Base-by-base conservation (phyloP, 306 rosid genomes). In the Rubus idaeus region DNA sequence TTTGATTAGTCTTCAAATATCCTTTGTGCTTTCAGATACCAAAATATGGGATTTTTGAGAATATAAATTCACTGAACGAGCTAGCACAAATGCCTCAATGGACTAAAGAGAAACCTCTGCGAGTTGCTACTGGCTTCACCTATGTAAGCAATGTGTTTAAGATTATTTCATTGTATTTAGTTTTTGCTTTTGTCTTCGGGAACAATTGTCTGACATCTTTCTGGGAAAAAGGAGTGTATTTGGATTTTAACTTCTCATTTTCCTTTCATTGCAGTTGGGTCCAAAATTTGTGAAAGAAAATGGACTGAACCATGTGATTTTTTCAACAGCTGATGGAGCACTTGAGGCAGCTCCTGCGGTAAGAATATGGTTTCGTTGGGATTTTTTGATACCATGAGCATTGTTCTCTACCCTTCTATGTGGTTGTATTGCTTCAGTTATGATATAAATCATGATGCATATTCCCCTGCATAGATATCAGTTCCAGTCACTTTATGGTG, bases 321-420 rank as follows among this genome's bases (percentile, higher is more conserved):
- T 95, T 86, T 95, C 98, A 41, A 87, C 98, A 23, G 97, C 97
- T 26, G 98, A 95, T 58, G 99, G 99, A 70, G 99, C 97, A 70
- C 81, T 95, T 67, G 99, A 95, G 89, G 98, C 98, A 76, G 96
- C 99, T 74, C 97, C 99, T 56, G 97, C 97, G 89, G 97, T 92
- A 83, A 85, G 93, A 21, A 70, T 65, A 52, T 58, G 49, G 57
- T 64, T 39, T 56, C 35, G n/a, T 35, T 60, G 39, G n/a, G 3
- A 26, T 8, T 21, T 18, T 56, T 47, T 74, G 16, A 56, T 46
- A 6, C 5, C 44, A 12, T 46, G 50, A 68, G 55, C 65, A 10
- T 26, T 45, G 44, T 67, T 51, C 45, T 11, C 6, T 68, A 2
- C 53, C 46, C 23, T 37, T 4, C 40, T 45, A 37, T 1, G 17